Percentiles rank a stretch among this genome's conserved stretches.
phyloP scores from a whole-genome alignment of 805 yeast genomes.

The Candida tibetensis region DNA sequence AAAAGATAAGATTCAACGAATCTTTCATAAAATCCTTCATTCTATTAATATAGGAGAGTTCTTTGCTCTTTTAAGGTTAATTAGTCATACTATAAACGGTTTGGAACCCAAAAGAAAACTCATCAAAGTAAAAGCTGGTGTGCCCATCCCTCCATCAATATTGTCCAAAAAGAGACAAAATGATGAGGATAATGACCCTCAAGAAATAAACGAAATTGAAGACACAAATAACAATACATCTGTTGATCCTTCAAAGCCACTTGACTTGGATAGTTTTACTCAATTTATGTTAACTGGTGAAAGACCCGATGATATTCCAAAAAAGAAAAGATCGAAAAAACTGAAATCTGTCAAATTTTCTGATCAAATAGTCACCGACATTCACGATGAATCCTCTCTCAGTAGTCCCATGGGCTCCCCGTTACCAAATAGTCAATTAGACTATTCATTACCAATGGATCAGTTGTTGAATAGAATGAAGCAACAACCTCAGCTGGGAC shows the following conservation, averaged over 20 bases:
- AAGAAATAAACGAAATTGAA: conserved; percentile 2
- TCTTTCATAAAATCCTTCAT: conserved; percentile 50
- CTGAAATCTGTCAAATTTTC: conserved; percentile 69
- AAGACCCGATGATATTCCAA: conserved; percentile 48
- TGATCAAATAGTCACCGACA: conserved; percentile 56
- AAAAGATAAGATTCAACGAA: conserved; percentile 48
- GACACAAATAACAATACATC: not conserved
- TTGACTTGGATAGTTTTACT: conserved; percentile 85
- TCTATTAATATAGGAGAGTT: conserved; percentile 85
- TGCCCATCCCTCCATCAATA: conserved; percentile 80
- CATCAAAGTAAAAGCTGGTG: conserved; percentile 55
- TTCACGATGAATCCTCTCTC: conserved; percentile 25
- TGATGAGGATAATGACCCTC: conserved; percentile 38
- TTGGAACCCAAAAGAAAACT: conserved; percentile 51
- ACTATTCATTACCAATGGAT: conserved; percentile 73
- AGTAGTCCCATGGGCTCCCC: conserved; percentile 22
- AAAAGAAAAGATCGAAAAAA: conserved; percentile 40
- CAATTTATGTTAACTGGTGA: conserved; percentile 81
- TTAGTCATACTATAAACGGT: conserved; percentile 67
- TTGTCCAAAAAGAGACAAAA: conserved; percentile 56
- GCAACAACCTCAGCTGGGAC: conserved; percentile 10
- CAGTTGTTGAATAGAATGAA: conserved; percentile 52
- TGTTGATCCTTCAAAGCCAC: conserved; percentile 28
- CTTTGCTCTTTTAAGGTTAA: conserved; percentile 78
- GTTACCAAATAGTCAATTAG: conserved; percentile 37